Evolutionary conservation across 2,329 filamentous ascomycete species (phyloP).

Genomic region (Claviceps pusilla): DNA sequence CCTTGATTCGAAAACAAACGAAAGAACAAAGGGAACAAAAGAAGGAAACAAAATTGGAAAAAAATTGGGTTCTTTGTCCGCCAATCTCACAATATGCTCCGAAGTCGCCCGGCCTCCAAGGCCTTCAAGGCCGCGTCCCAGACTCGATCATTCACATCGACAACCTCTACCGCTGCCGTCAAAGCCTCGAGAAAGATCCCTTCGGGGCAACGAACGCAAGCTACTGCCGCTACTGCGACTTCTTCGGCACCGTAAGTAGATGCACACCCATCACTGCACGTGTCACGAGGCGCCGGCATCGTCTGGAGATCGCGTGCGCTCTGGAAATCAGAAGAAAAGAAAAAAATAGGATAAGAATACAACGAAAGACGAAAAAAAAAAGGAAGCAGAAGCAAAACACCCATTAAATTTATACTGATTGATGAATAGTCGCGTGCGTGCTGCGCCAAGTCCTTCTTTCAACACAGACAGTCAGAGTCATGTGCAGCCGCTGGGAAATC

Average conservation of each 20-base stretch:
- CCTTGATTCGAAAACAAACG: too few species aligned
- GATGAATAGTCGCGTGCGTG: conserved; percentile 28
- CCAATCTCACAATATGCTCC: conserved; percentile 28
- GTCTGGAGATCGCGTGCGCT: not conserved
- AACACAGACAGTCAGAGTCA: conserved; percentile 38
- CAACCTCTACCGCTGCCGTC: conserved; percentile 21
- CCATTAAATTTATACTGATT: not conserved
- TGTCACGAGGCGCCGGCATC: conserved; percentile 4
- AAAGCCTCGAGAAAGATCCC: conserved; percentile 25
- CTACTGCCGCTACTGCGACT: conserved; percentile 31
- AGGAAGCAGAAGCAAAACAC: too few species aligned
- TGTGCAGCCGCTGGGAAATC: conserved; percentile 54
- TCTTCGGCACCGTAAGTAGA: conserved; percentile 36
- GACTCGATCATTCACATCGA: conserved; percentile 26
- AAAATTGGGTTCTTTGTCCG: not conserved
- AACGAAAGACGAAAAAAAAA: not conserved
- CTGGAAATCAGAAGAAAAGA: not conserved
- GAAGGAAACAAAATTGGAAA: too few species aligned
- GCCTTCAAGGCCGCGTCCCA: conserved; percentile 30
- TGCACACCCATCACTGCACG: not conserved
- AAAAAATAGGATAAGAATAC: not conserved
- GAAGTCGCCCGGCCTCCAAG: conserved; percentile 30
- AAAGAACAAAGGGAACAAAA: too few species aligned
- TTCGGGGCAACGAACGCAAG: conserved; percentile 30
- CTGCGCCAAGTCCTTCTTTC: conserved; percentile 48